Evolutionary conservation across 352 stramenopile species (phyloP).

Genomic region (Phytophthora fragariaefolia): DNA sequence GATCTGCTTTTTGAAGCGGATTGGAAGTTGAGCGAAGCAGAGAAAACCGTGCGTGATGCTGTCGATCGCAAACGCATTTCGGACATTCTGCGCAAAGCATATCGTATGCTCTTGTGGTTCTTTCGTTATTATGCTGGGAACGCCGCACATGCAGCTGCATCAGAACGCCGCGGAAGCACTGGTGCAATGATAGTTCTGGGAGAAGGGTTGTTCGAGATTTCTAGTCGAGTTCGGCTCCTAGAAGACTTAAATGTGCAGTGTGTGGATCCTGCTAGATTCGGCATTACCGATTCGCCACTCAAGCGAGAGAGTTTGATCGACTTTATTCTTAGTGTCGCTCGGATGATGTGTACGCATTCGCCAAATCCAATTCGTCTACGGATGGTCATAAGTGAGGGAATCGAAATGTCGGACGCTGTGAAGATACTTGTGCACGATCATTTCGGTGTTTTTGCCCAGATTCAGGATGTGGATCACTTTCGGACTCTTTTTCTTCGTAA

Average conservation of each 20-base stretch:
- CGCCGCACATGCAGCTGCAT: conserved; percentile 15
- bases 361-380: conserved; percentile 43
- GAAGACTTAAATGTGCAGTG: conserved; percentile 67
- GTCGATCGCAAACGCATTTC: conserved; percentile 72
- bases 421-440: conserved; percentile 59
- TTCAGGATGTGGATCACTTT: conserved; percentile 73
- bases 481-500: conserved; percentile 56
- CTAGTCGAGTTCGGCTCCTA: conserved; percentile 55
- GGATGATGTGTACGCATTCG: conserved; percentile 54
- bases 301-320: conserved; percentile 53
- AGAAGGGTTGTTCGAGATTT: conserved; percentile 52
- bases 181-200: conserved; percentile 13
- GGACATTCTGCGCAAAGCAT: conserved; percentile 43
- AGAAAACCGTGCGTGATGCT: conserved; percentile 64
- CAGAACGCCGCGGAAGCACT: conserved; percentile 6
- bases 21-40: conserved; percentile 57
- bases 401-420: conserved; percentile 67
- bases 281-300: conserved; percentile 53
- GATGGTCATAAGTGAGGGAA: conserved; percentile 53
- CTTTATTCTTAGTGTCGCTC: conserved; percentile 57
- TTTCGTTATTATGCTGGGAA: conserved; percentile 65
- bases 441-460: conserved; percentile 60
- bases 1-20: conserved; percentile 58
- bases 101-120: conserved; percentile 70
- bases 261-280: conserved; percentile 54